These are phyloP conservation scores for Leptodermis oblonga DNA, from an alignment of 257 asterid genomes.

Conservation along the genomic window DNA sequence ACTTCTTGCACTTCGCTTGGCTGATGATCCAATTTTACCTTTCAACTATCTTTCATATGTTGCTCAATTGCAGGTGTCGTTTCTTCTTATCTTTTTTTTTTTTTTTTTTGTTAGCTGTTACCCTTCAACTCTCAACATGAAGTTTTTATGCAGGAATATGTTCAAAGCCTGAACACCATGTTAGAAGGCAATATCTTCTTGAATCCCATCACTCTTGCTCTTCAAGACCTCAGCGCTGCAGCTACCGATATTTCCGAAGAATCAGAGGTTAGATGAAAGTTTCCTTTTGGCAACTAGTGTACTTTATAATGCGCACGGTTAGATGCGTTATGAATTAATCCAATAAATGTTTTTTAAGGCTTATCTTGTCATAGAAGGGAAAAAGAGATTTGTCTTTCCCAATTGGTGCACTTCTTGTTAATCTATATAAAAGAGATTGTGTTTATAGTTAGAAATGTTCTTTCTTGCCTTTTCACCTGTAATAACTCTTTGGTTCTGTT, in stretches of 20 bases:
- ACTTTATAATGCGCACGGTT: neutral
- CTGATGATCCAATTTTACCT: constrained; percentile 76
- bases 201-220: constrained; percentile 55
- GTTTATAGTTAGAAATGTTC: neutral
- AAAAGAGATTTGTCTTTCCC: neutral
- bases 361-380: neutral
- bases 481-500: neutral
- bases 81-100: neutral
- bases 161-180: constrained; percentile 33
- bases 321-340: neutral
- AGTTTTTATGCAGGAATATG: constrained; percentile 44
- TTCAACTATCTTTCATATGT: constrained; percentile 81
- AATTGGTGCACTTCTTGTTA: no score
- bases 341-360: neutral
- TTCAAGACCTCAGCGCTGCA: constrained; percentile 54
- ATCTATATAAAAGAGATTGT: neutral
- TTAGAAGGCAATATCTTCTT: constrained; percentile 52
- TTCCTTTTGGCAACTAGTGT: neutral
- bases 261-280: constrained; percentile 47
- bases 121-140: neutral
- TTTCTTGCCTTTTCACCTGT: neutral
- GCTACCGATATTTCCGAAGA: constrained; percentile 48
- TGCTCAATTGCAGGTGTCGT: constrained; percentile 60
- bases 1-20: constrained; percentile 78
- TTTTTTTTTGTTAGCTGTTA: neutral